Conservation (phyloP, 140 eudicot genomes). For the Senecio squalidus region DNA sequence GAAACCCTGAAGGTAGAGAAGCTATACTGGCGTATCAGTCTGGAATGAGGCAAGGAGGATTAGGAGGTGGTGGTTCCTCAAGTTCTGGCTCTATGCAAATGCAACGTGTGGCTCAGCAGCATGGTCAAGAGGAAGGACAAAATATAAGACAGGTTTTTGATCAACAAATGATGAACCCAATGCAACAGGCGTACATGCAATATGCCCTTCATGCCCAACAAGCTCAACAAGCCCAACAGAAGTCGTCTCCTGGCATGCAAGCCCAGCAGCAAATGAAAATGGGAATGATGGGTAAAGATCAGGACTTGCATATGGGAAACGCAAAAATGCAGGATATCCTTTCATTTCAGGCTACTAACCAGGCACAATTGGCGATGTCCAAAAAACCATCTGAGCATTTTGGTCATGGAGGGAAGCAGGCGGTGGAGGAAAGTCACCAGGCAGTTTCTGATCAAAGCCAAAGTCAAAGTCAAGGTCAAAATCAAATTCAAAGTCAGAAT, state of each 20-base stretch:
- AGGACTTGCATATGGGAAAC: conserved; percentile 50
- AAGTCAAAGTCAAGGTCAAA: conserved; percentile 19
- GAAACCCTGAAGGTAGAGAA: conserved; percentile 84
- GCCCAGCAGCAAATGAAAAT: conserved; percentile 59
- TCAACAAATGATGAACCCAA: conserved; percentile 63
- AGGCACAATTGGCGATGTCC: conserved; percentile 37
- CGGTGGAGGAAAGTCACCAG: conserved; percentile 41
- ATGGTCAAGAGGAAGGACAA: conserved; percentile 30
- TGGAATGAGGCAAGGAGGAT: conserved; percentile 56
- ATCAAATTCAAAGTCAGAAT: conserved; percentile 23
- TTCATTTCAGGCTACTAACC: conserved; percentile 37
- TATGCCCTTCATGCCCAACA: conserved; percentile 63
- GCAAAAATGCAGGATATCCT: conserved; percentile 52
- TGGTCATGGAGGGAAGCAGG: conserved; percentile 11
- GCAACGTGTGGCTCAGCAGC: conserved; percentile 25
- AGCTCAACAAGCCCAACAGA: conserved; percentile 48
- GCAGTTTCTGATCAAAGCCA: conserved; percentile 44
- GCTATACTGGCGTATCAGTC: conserved; percentile 72
- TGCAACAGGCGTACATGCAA: conserved; percentile 81
- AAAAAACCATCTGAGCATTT: conserved; percentile 32
- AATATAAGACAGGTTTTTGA: conserved; percentile 64
- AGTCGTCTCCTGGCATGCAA: conserved; percentile 53
- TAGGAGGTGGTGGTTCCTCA: conserved; percentile 37
- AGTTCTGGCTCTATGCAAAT: conserved; percentile 49
- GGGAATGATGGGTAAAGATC: conserved; percentile 57